Conservation (phyloP, 306 rosid species). For the Cucumis cinereus region DNA sequence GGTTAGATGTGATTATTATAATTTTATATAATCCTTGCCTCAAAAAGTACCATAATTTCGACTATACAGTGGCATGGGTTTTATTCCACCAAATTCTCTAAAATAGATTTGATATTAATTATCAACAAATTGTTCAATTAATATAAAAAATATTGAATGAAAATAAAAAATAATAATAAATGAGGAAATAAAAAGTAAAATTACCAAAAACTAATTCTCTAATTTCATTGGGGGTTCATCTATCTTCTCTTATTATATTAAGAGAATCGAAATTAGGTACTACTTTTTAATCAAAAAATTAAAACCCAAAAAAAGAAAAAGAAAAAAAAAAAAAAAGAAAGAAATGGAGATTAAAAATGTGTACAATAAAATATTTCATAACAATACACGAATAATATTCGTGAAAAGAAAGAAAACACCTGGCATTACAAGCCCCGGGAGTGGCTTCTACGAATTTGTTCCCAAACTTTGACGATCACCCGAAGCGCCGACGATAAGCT, state of each 20-base stretch:
- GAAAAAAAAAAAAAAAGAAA: background rate
- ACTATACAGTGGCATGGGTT: too few species aligned
- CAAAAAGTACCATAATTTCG: too few species aligned
- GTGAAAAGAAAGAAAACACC: background rate
- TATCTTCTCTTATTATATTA: background rate
- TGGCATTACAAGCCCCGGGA: background rate
- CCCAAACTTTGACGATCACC: background rate
- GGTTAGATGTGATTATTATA: too few species aligned
- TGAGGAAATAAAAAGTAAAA: background rate
- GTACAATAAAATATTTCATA: conserved; percentile 4
- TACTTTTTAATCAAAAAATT: background rate
- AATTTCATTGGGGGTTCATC: background rate
- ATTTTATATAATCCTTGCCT: too few species aligned
- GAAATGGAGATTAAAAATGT: background rate
- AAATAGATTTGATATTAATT: too few species aligned
- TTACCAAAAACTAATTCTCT: background rate
- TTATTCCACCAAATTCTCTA: too few species aligned
- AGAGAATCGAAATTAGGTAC: background rate
- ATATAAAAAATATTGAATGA: background rate
- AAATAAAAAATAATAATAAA: background rate
- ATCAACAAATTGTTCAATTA: background rate
- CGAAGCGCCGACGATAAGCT: conserved; percentile 30
- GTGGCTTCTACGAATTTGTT: background rate
- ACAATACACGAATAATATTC: conserved; percentile 3
- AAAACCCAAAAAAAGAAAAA: background rate